Conservation (phyloP, 176 grass and related monocot species). For the Paspalum vaginatum region DNA sequence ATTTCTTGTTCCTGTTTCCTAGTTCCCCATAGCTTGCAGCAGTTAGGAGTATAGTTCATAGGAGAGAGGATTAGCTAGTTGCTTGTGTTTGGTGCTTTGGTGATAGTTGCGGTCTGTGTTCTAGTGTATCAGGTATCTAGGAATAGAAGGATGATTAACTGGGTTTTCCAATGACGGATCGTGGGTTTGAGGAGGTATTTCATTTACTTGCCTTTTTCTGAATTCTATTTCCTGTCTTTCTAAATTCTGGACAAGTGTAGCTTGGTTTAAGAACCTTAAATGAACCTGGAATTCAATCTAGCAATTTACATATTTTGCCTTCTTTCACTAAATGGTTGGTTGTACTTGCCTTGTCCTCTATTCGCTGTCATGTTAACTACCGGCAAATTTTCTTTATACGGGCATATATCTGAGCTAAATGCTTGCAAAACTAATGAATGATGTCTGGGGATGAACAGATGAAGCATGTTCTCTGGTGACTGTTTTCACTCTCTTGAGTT, state of each 20-base stretch:
- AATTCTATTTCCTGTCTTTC: neutral
- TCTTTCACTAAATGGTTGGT: neutral
- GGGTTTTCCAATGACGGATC: constrained; percentile 50
- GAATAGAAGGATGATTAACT: constrained; percentile 31
- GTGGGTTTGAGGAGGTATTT: constrained; percentile 30
- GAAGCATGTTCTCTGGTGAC: neutral
- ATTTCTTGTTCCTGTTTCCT: constrained; percentile 31
- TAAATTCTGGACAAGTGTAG: constrained; percentile 18
- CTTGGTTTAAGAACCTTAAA: constrained; percentile 34
- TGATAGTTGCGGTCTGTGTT: constrained; percentile 27
- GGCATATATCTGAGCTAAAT: neutral
- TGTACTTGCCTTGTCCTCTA: neutral
- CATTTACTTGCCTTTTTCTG: constrained; percentile 19
- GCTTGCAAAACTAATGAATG: neutral
- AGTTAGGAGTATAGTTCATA: constrained; percentile 36
- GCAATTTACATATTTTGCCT: neutral
- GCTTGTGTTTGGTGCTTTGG: constrained; percentile 38
- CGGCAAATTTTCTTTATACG: neutral
- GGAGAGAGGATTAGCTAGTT: constrained; percentile 30
- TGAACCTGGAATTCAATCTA: constrained; percentile 26
- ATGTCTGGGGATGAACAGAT: neutral
- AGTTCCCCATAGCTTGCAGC: constrained; percentile 17
- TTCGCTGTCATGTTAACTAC: neutral
- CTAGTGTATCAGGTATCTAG: constrained; percentile 21
- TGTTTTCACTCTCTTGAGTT: neutral